These are phyloP conservation scores for Nicotiana rustica DNA, from an alignment of 305 asterid species.

Conservation along the genomic window DNA sequence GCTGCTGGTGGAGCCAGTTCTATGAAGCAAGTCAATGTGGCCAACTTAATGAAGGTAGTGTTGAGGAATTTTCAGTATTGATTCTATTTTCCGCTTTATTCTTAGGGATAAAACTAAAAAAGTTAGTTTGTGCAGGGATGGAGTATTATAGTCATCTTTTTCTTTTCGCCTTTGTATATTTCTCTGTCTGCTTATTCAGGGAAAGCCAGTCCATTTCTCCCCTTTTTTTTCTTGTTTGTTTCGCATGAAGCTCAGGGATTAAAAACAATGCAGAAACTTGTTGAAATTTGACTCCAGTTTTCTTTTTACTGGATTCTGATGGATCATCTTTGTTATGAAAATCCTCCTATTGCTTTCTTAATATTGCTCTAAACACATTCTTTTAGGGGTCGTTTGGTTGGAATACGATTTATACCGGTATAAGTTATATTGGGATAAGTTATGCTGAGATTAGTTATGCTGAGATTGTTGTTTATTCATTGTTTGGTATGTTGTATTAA, in stretches of 20 bases:
- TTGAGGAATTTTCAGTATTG: neutral
- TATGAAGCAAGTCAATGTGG: neutral
- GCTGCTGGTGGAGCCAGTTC: neutral
- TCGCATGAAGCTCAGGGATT: neutral
- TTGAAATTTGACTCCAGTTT: neutral
- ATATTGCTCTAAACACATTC: neutral
- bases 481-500: too few species aligned
- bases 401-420: too few species aligned
- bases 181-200: neutral
- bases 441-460: too few species aligned
- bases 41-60: neutral
- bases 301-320: neutral
- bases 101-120: neutral
- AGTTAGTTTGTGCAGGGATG: too few species aligned
- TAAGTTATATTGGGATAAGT: too few species aligned
- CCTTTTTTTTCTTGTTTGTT: neutral
- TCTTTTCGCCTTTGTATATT: too few species aligned
- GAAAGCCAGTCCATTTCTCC: neutral
- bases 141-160: too few species aligned
- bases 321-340: neutral
- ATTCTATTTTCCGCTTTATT: neutral
- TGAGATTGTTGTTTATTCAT: too few species aligned
- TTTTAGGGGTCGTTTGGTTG: too few species aligned
- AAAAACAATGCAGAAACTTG: neutral
- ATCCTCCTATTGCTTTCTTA: neutral